phyloP scores from a whole-genome alignment of 305 asterid species.

The Coffea humblotiana region DNA sequence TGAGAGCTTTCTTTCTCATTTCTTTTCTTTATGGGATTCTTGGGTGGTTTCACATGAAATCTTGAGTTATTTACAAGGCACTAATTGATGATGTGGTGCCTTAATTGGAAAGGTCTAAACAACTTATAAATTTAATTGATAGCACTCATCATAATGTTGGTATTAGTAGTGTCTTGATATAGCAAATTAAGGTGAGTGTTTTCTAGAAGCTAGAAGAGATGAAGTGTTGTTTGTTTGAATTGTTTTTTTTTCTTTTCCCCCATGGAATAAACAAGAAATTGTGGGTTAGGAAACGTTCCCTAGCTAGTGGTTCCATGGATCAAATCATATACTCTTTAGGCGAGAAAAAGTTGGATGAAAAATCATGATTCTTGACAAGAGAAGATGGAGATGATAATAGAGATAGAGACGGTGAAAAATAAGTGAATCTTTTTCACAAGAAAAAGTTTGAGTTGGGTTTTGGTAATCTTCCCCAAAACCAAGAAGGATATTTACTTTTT shows the following conservation, averaged over 20 bases:
- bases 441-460: conserved; percentile 9
- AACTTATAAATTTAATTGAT: conserved; percentile 2
- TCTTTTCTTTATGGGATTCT: not conserved
- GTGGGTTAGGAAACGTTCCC: not conserved
- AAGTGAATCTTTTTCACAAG: conserved; percentile 9
- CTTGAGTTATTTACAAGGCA: not conserved
- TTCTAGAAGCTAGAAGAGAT: not conserved
- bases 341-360: conserved; percentile 1
- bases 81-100: not conserved
- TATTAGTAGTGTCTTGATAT: not conserved
- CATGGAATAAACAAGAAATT: not conserved
- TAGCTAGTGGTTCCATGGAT: too few species aligned
- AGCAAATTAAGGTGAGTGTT: not conserved
- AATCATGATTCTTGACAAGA: not conserved
- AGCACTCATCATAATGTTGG: not conserved
- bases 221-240: not conserved
- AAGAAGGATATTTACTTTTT: conserved; percentile 20
- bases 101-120: not conserved
- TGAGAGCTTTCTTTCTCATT: not conserved
- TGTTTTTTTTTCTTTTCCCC: too few species aligned
- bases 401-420: not conserved
- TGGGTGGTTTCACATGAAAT: not conserved
- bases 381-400: not conserved
- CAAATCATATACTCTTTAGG: not conserved
- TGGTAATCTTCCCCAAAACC: conserved; percentile 19